Conservation (phyloP, 2,329 filamentous ascomycete genomes). For the Atkinsonella texensis region DNA sequence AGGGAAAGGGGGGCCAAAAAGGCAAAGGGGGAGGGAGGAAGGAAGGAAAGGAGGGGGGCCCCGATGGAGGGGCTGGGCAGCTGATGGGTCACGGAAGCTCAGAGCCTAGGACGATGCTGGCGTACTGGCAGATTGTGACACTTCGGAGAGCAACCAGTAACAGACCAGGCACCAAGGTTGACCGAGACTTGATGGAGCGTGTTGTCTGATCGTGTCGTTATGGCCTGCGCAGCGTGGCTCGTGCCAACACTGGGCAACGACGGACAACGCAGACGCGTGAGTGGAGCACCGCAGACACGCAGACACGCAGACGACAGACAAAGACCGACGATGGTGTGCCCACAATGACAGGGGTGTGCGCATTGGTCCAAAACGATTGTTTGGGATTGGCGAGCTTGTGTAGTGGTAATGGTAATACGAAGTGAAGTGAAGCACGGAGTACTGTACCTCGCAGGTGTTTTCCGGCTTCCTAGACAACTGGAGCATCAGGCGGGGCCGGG, state of each 20-base stretch:
- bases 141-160: neutral
- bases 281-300: neutral
- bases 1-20: slow-evolving; percentile 11
- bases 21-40: slow-evolving; percentile 10
- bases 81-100: slow-evolving; percentile 15
- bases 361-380: too few species aligned
- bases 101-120: neutral
- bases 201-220: slow-evolving; percentile 1
- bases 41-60: slow-evolving; percentile 10
- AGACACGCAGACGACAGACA: neutral
- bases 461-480: neutral
- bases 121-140: neutral
- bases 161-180: neutral
- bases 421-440: too few species aligned
- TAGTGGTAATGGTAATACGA: neutral
- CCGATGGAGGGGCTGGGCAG: slow-evolving; percentile 15
- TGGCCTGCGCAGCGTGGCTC: slow-evolving; percentile 12
- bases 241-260: slow-evolving; percentile 14
- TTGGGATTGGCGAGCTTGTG: neutral
- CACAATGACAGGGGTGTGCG: neutral
- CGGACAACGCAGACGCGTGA: slow-evolving; percentile 6
- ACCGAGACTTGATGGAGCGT: slow-evolving; percentile 2
- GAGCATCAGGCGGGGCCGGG: slow-evolving; percentile 3
- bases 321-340: neutral
- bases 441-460: neutral